These are phyloP conservation scores for Pholiota molesta DNA, from an alignment of 768 basidiomycete genomes.

Conservation along the genomic window DNA sequence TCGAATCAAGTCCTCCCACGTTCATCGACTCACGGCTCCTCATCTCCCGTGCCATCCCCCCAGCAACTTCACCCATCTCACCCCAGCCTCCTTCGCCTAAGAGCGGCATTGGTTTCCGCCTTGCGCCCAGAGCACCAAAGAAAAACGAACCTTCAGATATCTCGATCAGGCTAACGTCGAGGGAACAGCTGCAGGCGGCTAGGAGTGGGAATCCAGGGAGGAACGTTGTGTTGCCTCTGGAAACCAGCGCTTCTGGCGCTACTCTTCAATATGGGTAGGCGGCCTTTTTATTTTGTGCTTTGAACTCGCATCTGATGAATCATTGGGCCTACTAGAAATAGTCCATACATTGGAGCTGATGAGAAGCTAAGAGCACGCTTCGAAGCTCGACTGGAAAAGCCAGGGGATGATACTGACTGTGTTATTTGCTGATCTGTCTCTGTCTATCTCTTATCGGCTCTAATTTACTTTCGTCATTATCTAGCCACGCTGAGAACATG, in stretches of 20 bases:
- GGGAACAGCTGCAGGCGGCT: slow-evolving; percentile 34
- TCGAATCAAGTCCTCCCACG: slow-evolving; percentile 61
- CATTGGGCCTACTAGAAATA: slow-evolving; percentile 35
- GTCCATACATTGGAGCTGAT: slow-evolving; percentile 48
- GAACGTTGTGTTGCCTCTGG: slow-evolving; percentile 42
- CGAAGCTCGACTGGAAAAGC: slow-evolving; percentile 45
- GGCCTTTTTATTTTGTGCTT: not conserved
- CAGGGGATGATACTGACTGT: slow-evolving; percentile 45
- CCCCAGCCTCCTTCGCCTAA: not conserved
- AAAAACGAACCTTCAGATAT: slow-evolving; percentile 34
- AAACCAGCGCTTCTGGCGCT: slow-evolving; percentile 41
- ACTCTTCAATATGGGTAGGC: slow-evolving; percentile 60
- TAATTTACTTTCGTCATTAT: not conserved
- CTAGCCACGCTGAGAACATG: not conserved
- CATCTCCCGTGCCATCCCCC: slow-evolving; percentile 6
- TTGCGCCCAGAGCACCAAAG: not conserved
- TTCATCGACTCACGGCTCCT: slow-evolving; percentile 56
- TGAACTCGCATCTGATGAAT: not conserved
- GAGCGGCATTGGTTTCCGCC: not conserved
- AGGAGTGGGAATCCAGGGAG: slow-evolving; percentile 13
- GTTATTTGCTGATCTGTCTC: slow-evolving; percentile 39
- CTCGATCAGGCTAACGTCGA: slow-evolving; percentile 39
- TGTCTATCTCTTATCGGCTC: not conserved
- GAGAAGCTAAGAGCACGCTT: slow-evolving; percentile 47
- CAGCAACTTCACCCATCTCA: not conserved